Evolutionary conservation across 345 rosid species (phyloP).

Genomic region (Populus simonii): DNA sequence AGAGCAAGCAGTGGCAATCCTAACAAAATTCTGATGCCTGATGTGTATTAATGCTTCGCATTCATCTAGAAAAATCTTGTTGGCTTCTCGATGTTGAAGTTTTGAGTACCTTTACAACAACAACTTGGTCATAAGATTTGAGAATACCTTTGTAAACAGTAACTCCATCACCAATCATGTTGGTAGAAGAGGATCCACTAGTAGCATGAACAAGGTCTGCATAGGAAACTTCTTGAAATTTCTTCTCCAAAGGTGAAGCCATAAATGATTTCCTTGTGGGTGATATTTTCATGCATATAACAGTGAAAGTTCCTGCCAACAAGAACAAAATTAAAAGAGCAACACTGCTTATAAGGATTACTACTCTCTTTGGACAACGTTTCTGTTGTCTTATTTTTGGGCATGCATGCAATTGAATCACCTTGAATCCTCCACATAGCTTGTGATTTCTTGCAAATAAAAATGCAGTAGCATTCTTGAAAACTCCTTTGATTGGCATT

Average conservation of each 20-base stretch:
- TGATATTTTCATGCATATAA: no score
- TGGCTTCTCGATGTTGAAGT: conserved; percentile 8
- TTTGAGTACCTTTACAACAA: conserved; percentile 16
- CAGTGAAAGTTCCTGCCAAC: no score
- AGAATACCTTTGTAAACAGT: conserved; percentile 14
- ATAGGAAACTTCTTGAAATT: no score
- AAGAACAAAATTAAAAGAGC: no score
- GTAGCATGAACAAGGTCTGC: no score
- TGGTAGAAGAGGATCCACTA: no score
- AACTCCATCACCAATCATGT: not conserved
- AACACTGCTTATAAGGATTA: no score
- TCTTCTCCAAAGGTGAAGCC: no score
- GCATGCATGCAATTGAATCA: not conserved
- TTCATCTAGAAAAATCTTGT: conserved; percentile 16
- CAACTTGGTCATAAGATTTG: not conserved
- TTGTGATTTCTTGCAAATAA: not conserved
- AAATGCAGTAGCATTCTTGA: not conserved
- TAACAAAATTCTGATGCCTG: conserved; percentile 15
- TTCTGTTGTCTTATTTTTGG: no score
- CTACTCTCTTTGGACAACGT: no score
- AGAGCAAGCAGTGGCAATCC: conserved; percentile 11
- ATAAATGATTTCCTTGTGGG: no score
- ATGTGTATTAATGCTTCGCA: conserved; percentile 7
- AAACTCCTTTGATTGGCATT: not conserved
- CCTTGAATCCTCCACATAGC: not conserved